A percentile compares a stretch with the other conserved stretches of the same genome.
These are phyloP conservation scores for Umbelopsis ramanniana DNA, from an alignment of 192 early-diverging fungal genomes.

Conservation along the genomic window DNA sequence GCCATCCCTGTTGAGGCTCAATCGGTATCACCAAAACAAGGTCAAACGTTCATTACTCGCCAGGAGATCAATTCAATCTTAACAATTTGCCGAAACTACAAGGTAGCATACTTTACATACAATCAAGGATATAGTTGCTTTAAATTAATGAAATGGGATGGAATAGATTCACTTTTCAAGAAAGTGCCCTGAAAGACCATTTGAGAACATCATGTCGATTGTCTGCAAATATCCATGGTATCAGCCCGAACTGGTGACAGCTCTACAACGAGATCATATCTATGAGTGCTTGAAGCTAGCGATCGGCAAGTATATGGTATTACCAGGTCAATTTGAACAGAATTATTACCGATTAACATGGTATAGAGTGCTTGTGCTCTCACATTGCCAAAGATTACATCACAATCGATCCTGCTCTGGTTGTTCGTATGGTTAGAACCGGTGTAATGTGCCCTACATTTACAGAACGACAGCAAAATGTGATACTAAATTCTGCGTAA, in stretches of 20 bases:
- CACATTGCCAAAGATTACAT: constrained; percentile 58
- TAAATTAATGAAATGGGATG: not conserved
- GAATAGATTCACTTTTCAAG: constrained; percentile 72
- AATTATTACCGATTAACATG: not conserved
- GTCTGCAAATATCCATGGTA: constrained; percentile 79
- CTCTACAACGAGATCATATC: constrained; percentile 75
- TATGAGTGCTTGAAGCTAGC: constrained; percentile 41
- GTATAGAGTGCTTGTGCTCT: constrained; percentile 54
- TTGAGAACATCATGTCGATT: constrained; percentile 76
- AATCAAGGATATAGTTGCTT: not conserved
- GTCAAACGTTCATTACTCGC: constrained; percentile 49
- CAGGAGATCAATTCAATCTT: constrained; percentile 70
- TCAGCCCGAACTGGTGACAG: constrained; percentile 56
- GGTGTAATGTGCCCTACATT: constrained; percentile 69
- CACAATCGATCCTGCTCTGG: constrained; percentile 56
- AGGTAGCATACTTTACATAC: constrained; percentile 41
- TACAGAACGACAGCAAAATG: constrained; percentile 71
- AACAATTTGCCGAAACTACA: constrained; percentile 67
- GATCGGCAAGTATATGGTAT: constrained; percentile 4
- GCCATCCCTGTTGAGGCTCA: constrained; percentile 23
- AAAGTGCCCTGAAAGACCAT: constrained; percentile 75
- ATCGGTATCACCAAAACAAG: not conserved
- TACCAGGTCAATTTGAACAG: not conserved
- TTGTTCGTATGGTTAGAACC: constrained; percentile 59
- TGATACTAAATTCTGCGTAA: constrained; percentile 48